Evolutionary conservation across 345 rosid genomes (phyloP).

Genomic region (Microthlaspi erraticum): DNA sequence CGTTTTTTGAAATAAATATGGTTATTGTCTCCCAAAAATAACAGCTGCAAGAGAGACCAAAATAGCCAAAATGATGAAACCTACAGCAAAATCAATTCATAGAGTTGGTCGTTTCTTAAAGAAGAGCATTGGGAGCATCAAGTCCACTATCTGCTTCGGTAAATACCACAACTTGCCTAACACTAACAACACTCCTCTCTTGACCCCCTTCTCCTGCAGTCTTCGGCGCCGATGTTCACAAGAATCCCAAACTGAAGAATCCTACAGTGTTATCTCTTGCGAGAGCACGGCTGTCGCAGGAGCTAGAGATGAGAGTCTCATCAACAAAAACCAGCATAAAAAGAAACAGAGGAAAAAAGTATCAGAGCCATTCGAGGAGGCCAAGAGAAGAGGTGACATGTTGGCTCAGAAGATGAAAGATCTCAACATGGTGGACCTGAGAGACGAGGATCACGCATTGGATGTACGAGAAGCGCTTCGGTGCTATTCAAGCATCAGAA

Average conservation of each 20-base stretch:
- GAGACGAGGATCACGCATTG: conserved; percentile 72
- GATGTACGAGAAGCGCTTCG: conserved; percentile 88
- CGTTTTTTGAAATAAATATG: conserved; percentile 35
- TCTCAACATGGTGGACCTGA: conserved; percentile 75
- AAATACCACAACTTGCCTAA: conserved; percentile 55
- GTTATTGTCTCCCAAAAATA: conserved; percentile 4
- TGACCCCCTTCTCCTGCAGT: conserved; percentile 51
- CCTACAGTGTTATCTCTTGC: conserved; percentile 42
- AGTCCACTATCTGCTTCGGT: conserved; percentile 53
- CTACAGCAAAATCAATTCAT: conserved; percentile 54
- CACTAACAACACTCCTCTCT: conserved; percentile 50
- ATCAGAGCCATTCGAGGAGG: conserved; percentile 27
- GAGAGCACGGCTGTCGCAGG: conserved; percentile 50
- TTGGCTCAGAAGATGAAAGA: conserved; percentile 85
- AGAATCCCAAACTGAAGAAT: conserved; percentile 40
- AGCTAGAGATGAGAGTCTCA: conserved; percentile 43
- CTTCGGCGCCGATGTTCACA: conserved; percentile 32
- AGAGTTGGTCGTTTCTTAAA: conserved; percentile 61
- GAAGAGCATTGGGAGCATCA: conserved; percentile 57
- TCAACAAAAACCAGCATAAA: conserved; percentile 39
- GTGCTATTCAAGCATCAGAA: conserved; percentile 76
- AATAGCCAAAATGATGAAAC: conserved; percentile 30
- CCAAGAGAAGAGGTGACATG: conserved; percentile 48
- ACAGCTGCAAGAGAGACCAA: conserved; percentile 17
- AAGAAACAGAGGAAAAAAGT: conserved; percentile 45